Evolutionary conservation across 2,329 filamentous ascomycete species (phyloP).

Genomic region (Sclerotinia glacialis): DNA sequence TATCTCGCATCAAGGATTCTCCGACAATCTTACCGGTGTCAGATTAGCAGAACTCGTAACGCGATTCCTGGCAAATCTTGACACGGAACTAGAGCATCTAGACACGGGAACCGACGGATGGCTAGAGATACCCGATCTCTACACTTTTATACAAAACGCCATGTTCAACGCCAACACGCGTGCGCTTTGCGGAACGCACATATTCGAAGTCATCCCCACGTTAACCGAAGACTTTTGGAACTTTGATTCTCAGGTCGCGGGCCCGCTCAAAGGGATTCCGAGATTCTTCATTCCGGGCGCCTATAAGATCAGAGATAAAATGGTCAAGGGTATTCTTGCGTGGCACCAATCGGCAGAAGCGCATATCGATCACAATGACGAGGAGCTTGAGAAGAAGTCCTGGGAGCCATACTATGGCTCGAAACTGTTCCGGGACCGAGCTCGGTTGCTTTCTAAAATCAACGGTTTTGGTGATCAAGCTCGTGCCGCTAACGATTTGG

Average conservation of each 20-base stretch:
- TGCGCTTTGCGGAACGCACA: slow-evolving; percentile 35
- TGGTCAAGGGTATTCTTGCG: slow-evolving; percentile 29
- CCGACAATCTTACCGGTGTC: slow-evolving; percentile 25
- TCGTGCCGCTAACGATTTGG: slow-evolving; percentile 29
- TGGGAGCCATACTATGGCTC: slow-evolving; percentile 38
- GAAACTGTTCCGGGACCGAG: slow-evolving; percentile 35
- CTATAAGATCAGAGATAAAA: slow-evolving; percentile 31
- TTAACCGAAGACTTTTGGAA: slow-evolving; percentile 37
- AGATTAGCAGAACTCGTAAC: slow-evolving; percentile 24
- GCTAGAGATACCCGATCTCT: slow-evolving; percentile 33
- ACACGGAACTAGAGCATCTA: slow-evolving; percentile 21
- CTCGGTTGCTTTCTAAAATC: slow-evolving; percentile 16
- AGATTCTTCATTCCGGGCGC: slow-evolving; percentile 34
- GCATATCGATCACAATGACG: slow-evolving; percentile 25
- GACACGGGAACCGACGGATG: slow-evolving; percentile 25
- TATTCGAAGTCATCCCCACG: slow-evolving; percentile 34
- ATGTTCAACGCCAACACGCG: slow-evolving; percentile 34
- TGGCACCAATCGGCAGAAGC: slow-evolving; percentile 35
- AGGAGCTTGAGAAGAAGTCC: slow-evolving; percentile 24
- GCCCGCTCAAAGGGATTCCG: slow-evolving; percentile 32
- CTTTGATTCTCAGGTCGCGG: slow-evolving; percentile 32
- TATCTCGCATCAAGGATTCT: slow-evolving; percentile 23
- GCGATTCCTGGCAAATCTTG: slow-evolving; percentile 23
- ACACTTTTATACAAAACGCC: slow-evolving; percentile 30
- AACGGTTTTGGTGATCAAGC: slow-evolving; percentile 23